Percentiles rank a stretch among this genome's conserved stretches.
Conservation (phyloP, 78 protist genomes). For the Pigoraptor vietnamica region DNA sequence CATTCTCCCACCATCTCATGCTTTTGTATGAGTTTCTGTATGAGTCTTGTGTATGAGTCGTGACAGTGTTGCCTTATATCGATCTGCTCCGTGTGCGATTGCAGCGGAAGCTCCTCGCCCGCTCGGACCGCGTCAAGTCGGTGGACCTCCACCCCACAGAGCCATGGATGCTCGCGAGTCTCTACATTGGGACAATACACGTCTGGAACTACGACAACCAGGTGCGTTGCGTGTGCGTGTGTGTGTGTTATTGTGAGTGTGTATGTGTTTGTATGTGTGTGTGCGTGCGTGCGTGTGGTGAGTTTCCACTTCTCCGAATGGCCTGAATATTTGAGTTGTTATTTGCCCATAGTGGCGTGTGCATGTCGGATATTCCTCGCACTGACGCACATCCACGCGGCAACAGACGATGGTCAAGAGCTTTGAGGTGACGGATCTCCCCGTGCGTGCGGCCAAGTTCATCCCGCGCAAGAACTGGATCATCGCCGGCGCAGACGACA, state of each 20-base stretch:
- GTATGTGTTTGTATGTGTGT: not conserved
- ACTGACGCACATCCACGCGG: not conserved
- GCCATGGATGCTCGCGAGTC: conserved; percentile 88
- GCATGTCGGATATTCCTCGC: not conserved
- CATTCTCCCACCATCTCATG: too few species aligned
- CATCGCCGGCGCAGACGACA: conserved; percentile 90
- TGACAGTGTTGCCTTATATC: too few species aligned
- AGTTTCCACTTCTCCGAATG: too few species aligned
- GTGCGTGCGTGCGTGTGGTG: too few species aligned
- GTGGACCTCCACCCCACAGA: conserved; percentile 97
- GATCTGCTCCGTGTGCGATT: not conserved
- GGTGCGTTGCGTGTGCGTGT: conserved; percentile 3
- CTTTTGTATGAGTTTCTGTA: not conserved
- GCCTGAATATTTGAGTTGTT: too few species aligned
- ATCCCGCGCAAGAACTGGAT: conserved; percentile 95
- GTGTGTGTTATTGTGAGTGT: not conserved
- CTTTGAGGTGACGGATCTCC: conserved; percentile 85
- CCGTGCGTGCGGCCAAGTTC: conserved; percentile 86
- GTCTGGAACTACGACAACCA: conserved; percentile 92
- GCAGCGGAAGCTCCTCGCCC: conserved; percentile 75
- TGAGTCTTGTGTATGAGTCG: not conserved
- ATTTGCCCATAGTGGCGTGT: not conserved
- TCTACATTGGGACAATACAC: conserved; percentile 90
- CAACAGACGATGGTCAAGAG: conserved; percentile 79
- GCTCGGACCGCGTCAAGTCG: conserved; percentile 95